Evolutionary conservation across 148 eudicot species (phyloP).

Genomic region (Dianthus caryophyllus): DNA sequence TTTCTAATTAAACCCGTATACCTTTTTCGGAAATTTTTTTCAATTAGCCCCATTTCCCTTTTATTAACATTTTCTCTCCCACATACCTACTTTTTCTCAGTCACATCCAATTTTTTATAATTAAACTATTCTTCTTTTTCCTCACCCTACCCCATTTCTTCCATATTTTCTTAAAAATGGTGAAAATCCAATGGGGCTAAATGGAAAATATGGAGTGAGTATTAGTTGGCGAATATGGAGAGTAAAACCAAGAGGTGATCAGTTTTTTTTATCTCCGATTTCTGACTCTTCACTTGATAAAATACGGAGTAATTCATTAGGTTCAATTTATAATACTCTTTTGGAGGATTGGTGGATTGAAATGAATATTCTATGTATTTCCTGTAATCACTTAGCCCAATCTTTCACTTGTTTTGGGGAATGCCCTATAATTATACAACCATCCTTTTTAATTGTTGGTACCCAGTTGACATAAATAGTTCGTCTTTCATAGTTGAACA

Average conservation of each 20-base stretch:
- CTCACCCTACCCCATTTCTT: too few species aligned
- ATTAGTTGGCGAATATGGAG: not conserved
- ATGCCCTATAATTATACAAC: not conserved
- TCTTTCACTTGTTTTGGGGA: not conserved
- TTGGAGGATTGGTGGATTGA: not conserved
- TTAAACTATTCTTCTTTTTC: too few species aligned
- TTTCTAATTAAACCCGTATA: too few species aligned
- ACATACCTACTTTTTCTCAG: too few species aligned
- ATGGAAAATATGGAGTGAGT: too few species aligned
- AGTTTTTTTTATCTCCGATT: not conserved
- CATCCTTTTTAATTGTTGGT: not conserved
- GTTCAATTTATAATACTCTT: not conserved
- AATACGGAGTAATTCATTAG: not conserved
- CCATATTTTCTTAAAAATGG: too few species aligned
- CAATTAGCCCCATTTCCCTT: too few species aligned
- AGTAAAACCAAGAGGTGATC: constrained; percentile 2
- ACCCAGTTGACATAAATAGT: not conserved
- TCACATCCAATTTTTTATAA: too few species aligned
- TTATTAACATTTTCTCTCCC: too few species aligned
- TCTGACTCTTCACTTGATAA: not conserved
- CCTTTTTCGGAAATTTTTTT: too few species aligned
- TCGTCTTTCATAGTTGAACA: not conserved
- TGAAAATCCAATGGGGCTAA: too few species aligned
- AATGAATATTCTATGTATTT: not conserved
- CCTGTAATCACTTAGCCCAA: not conserved